Conservation (phyloP, 2,329 filamentous ascomycete genomes). For the Nemania abortiva region DNA sequence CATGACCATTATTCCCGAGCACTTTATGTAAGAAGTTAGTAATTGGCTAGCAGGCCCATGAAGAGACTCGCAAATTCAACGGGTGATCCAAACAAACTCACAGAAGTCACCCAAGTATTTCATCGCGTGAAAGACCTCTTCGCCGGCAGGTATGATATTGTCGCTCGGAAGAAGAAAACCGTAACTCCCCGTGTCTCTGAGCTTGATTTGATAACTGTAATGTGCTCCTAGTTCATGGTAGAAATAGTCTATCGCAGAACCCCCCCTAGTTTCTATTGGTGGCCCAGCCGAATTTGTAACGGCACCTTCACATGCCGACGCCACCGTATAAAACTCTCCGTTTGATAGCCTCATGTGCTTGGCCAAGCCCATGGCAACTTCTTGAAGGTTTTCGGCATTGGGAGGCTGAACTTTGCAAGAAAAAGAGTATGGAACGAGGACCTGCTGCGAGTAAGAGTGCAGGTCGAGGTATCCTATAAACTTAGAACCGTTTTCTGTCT, state of each 20-base stretch:
- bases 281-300: conserved; percentile 60
- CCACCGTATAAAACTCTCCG: conserved; percentile 80
- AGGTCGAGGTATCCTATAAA: conserved; percentile 91
- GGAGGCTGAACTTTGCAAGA: conserved; percentile 83
- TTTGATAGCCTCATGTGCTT: conserved; percentile 88
- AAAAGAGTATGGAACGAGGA: conserved; percentile 92
- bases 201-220: conserved; percentile 93
- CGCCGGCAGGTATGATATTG: conserved; percentile 88
- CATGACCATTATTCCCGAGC: conserved; percentile 76
- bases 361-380: conserved; percentile 86
- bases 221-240: conserved; percentile 86
- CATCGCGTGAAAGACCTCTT: conserved; percentile 86
- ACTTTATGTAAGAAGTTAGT: conserved; percentile 53
- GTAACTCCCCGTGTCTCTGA: conserved; percentile 93
- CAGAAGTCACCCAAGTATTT: conserved; percentile 84
- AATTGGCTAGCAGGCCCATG: background rate
- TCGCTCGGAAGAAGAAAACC: conserved; percentile 90
- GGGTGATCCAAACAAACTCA: conserved; percentile 19
- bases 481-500: conserved; percentile 76
- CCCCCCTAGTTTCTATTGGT: conserved; percentile 78
- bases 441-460: conserved; percentile 95
- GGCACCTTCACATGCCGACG: conserved; percentile 88
- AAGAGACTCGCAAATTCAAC: background rate
- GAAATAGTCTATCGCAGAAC: conserved; percentile 94
- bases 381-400: conserved; percentile 90